A percentile compares a stretch with the other conserved stretches of the same genome.
phyloP scores from a whole-genome alignment of 495 filamentous ascomycete species.

The Bacidia gigantensis region DNA sequence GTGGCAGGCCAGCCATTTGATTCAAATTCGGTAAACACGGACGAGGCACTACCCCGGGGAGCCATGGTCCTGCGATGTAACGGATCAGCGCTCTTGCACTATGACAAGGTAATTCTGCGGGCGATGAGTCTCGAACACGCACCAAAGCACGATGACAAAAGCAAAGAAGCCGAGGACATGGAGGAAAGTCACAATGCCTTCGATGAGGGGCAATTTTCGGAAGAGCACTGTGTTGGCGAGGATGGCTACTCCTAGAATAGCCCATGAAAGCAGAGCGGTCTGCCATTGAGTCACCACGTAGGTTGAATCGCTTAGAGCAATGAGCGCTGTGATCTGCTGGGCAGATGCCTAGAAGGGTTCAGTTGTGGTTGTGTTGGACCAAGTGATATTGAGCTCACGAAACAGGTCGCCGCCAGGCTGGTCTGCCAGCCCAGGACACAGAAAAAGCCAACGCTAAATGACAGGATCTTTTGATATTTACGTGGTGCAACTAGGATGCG shows the following conservation, averaged over 20 bases:
- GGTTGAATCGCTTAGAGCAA: conserved; percentile 25
- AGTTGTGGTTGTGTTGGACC: conserved; percentile 3
- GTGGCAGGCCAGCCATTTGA: conserved; percentile 40
- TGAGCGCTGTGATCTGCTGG: conserved; percentile 32
- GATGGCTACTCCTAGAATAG: conserved; percentile 33
- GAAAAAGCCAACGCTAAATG: conserved; percentile 33
- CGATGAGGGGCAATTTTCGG: conserved; percentile 41
- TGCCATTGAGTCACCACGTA: conserved; percentile 33
- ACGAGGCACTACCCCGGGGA: conserved; percentile 31
- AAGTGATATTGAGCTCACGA: conserved; percentile 11
- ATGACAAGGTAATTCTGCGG: background rate
- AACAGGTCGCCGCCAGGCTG: conserved; percentile 25
- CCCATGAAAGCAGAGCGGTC: conserved; percentile 30
- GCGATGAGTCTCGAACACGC: conserved; percentile 1
- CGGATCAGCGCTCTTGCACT: conserved; percentile 2
- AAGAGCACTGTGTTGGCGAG: conserved; percentile 43
- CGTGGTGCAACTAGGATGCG: conserved; percentile 22
- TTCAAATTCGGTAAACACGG: conserved; percentile 41
- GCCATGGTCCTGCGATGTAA: conserved; percentile 27
- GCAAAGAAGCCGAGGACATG: conserved; percentile 49
- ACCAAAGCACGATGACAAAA: conserved; percentile 43
- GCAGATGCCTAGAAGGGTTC: conserved; percentile 21
- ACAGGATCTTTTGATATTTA: conserved; percentile 26
- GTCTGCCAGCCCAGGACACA: conserved; percentile 34
- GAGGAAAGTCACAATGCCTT: conserved; percentile 43